phyloP scores from a whole-genome alignment of 2,329 filamentous ascomycete genomes.

The Samsoniella hepiali region DNA sequence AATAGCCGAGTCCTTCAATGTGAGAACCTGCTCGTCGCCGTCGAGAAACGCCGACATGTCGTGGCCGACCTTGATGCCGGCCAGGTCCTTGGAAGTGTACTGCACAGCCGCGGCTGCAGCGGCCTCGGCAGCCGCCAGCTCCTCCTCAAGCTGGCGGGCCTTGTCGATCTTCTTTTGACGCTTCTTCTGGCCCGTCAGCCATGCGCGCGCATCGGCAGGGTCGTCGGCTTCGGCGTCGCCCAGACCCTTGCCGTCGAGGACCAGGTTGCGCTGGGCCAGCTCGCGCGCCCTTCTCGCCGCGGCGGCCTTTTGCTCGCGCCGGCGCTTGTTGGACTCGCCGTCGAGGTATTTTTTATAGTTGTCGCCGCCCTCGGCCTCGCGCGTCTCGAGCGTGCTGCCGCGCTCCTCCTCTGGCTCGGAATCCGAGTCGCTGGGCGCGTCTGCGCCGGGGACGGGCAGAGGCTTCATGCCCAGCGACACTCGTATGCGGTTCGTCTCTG shows the following conservation, averaged over 20 bases:
- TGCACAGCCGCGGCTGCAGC: slow-evolving; percentile 59
- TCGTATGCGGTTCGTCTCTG: slow-evolving; percentile 91
- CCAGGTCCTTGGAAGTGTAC: slow-evolving; percentile 82
- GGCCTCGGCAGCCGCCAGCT: slow-evolving; percentile 73
- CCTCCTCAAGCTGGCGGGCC: slow-evolving; percentile 67
- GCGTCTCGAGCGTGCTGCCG: slow-evolving; percentile 79
- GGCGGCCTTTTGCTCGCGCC: slow-evolving; percentile 75
- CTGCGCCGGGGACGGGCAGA: slow-evolving; percentile 74
- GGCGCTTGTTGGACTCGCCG: slow-evolving; percentile 72
- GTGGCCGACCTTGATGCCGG: slow-evolving; percentile 89
- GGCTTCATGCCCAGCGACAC: slow-evolving; percentile 86
- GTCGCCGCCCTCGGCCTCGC: slow-evolving; percentile 67
- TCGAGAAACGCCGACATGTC: slow-evolving; percentile 79
- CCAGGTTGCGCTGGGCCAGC: slow-evolving; percentile 68
- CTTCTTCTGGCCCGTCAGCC: slow-evolving; percentile 89
- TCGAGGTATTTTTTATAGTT: slow-evolving; percentile 66
- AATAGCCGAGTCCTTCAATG: slow-evolving; percentile 89
- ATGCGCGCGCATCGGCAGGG: slow-evolving; percentile 75
- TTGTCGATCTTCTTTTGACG: slow-evolving; percentile 87
- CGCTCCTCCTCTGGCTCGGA: slow-evolving; percentile 60
- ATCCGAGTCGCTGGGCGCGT: slow-evolving; percentile 45
- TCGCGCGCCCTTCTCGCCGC: slow-evolving; percentile 87
- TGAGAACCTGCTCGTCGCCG: slow-evolving; percentile 82
- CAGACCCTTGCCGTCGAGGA: slow-evolving; percentile 78
- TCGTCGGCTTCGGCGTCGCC: slow-evolving; percentile 68